A percentile compares a stretch with the other conserved stretches of the same genome.
phyloP scores from a whole-genome alignment of 2,329 filamentous ascomycete species.

The Hypoxylon sp. region DNA sequence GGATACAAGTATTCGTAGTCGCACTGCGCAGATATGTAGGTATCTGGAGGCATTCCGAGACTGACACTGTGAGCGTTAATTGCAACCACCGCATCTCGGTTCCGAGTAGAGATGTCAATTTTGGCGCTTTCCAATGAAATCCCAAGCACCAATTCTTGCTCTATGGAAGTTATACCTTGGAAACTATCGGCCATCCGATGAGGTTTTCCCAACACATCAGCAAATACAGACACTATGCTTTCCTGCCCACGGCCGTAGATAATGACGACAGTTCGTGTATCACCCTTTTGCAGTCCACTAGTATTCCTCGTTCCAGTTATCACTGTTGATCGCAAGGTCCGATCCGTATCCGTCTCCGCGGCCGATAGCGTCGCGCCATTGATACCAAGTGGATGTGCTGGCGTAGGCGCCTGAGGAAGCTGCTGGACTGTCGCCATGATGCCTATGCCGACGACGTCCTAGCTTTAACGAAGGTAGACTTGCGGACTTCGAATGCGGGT shows the following conservation, averaged over 20 bases:
- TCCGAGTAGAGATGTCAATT: slow-evolving; percentile 69
- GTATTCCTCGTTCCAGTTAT: slow-evolving; percentile 60
- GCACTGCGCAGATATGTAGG: slow-evolving; percentile 75
- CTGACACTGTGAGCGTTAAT: slow-evolving; percentile 85
- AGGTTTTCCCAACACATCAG: slow-evolving; percentile 83
- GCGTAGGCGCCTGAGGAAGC: slow-evolving; percentile 65
- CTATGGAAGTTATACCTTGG: slow-evolving; percentile 66
- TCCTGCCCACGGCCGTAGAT: slow-evolving; percentile 81
- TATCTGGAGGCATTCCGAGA: slow-evolving; percentile 77
- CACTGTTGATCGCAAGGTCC: slow-evolving; percentile 40
- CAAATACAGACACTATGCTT: slow-evolving; percentile 80
- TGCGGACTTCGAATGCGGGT: background rate
- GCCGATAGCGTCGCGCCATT: slow-evolving; percentile 49
- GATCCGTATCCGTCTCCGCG: slow-evolving; percentile 50
- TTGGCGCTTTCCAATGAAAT: slow-evolving; percentile 71
- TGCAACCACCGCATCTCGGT: slow-evolving; percentile 72
- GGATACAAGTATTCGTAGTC: slow-evolving; percentile 92
- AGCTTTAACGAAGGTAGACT: slow-evolving; percentile 3
- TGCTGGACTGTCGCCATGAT: slow-evolving; percentile 62
- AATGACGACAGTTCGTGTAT: slow-evolving; percentile 74
- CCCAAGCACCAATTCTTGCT: slow-evolving; percentile 77
- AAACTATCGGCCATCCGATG: slow-evolving; percentile 72
- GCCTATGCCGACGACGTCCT: slow-evolving; percentile 25
- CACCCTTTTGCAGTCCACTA: slow-evolving; percentile 66
- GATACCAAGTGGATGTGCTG: slow-evolving; percentile 59